A percentile compares a stretch with the other conserved stretches of the same genome.
phyloP scores from a whole-genome alignment of 306 rosid genomes.

The Mucuna pruriens region DNA sequence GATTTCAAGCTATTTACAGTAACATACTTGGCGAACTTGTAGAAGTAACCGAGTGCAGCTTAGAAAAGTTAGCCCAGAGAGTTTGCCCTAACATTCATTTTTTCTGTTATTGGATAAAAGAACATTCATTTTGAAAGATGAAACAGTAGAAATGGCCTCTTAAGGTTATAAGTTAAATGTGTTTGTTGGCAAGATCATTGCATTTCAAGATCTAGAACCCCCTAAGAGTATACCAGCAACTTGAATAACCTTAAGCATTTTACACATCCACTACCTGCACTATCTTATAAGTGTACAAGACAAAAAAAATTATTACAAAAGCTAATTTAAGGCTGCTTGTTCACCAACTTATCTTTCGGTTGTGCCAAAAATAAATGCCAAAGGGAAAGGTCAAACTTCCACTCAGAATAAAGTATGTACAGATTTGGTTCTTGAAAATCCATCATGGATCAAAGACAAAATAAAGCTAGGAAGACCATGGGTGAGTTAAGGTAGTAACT shows the following conservation, averaged over 20 bases:
- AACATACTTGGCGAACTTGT: not conserved
- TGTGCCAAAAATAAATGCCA: not conserved
- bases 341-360: conserved; percentile 16
- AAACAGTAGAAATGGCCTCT: not conserved
- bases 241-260: conserved; percentile 1
- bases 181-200: conserved; percentile 7
- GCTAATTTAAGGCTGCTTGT: conserved; percentile 6
- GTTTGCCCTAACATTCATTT: conserved; percentile 10
- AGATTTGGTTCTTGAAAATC: conserved; percentile 13
- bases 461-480: conserved; percentile 4
- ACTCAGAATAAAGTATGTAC: conserved; percentile 13
- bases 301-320: not conserved
- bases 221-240: conserved; percentile 8
- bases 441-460: conserved; percentile 25
- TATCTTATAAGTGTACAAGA: not conserved
- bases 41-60: not conserved
- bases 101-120: not conserved
- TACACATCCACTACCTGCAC: conserved; percentile 3
- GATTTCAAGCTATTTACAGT: conserved; percentile 14
- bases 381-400: conserved; percentile 11
- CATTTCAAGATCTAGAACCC: conserved; percentile 29
- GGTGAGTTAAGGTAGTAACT: not conserved
- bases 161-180: conserved; percentile 16
- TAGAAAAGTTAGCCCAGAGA: conserved; percentile 7
- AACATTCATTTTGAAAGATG: not conserved